These are phyloP conservation scores for Endothia cerciana DNA, from an alignment of 2,329 filamentous ascomycete species.

Conservation along the genomic window DNA sequence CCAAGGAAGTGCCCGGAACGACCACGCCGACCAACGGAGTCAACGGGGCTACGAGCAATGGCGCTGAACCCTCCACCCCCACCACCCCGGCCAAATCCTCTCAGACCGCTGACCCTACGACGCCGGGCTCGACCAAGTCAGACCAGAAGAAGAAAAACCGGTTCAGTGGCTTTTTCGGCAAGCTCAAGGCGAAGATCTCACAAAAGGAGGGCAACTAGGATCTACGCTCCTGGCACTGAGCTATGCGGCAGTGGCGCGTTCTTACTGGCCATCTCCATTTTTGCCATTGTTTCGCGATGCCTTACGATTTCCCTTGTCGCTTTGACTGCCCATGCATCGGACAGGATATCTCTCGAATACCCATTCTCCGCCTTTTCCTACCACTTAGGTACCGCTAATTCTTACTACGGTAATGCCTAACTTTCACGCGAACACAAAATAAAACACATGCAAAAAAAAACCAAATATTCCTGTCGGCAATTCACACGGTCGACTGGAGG, in stretches of 20 bases:
- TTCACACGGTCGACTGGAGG: background rate
- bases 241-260: slow-evolving; percentile 4
- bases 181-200: slow-evolving; percentile 54
- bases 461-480: background rate
- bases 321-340: slow-evolving; percentile 23
- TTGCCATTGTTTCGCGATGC: slow-evolving; percentile 23
- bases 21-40: slow-evolving; percentile 28
- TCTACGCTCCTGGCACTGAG: slow-evolving; percentile 14
- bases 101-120: slow-evolving; percentile 29
- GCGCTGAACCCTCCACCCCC: slow-evolving; percentile 30
- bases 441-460: too few relatives aligned
- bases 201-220: slow-evolving; percentile 36
- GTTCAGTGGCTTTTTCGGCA: slow-evolving; percentile 64
- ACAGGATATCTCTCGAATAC: slow-evolving; percentile 30
- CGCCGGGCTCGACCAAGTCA: slow-evolving; percentile 37
- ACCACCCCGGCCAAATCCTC: slow-evolving; percentile 31
- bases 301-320: slow-evolving; percentile 26
- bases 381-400: slow-evolving; percentile 2
- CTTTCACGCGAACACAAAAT: background rate
- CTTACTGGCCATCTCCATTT: slow-evolving; percentile 29
- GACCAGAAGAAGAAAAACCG: slow-evolving; percentile 69
- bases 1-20: slow-evolving; percentile 31
- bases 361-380: slow-evolving; percentile 21
- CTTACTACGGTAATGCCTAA: slow-evolving; percentile 12
- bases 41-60: slow-evolving; percentile 28